These are phyloP conservation scores for Pleurotus pulmonarius DNA, from an alignment of 768 basidiomycete species.

Conservation along the genomic window DNA sequence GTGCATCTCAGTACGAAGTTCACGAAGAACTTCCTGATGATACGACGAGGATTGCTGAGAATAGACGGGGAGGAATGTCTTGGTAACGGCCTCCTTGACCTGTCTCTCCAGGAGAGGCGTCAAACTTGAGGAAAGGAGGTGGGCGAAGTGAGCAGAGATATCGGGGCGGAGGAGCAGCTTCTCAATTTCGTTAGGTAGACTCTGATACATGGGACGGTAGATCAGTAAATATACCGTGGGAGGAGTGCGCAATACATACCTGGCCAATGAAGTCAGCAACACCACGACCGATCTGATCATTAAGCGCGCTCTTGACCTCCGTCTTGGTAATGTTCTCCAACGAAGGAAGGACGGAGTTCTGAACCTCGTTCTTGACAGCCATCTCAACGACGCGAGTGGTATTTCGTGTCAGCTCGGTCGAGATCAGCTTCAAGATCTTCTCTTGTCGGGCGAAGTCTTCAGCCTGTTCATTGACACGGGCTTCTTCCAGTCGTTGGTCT, in stretches of 20 bases:
- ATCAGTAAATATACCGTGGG: neutral
- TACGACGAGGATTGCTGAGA: slow-evolving; percentile 69
- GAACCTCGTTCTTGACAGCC: slow-evolving; percentile 83
- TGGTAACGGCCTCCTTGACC: slow-evolving; percentile 73
- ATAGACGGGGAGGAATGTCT: slow-evolving; percentile 73
- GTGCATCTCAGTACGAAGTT: slow-evolving; percentile 72
- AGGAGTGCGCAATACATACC: slow-evolving; percentile 37
- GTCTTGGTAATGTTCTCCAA: slow-evolving; percentile 78
- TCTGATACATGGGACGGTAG: slow-evolving; percentile 33
- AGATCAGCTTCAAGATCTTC: slow-evolving; percentile 85
- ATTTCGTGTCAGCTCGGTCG: slow-evolving; percentile 81
- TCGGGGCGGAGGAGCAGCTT: slow-evolving; percentile 73
- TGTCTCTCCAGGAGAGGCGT: slow-evolving; percentile 78
- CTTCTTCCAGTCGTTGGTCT: slow-evolving; percentile 86
- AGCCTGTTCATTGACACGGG: slow-evolving; percentile 70
- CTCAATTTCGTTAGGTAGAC: slow-evolving; percentile 75
- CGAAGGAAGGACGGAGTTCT: slow-evolving; percentile 78
- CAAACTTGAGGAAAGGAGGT: slow-evolving; percentile 65
- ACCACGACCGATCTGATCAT: slow-evolving; percentile 73
- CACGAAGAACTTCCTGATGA: slow-evolving; percentile 77
- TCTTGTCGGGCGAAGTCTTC: slow-evolving; percentile 85
- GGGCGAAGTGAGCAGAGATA: slow-evolving; percentile 72
- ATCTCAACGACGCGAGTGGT: slow-evolving; percentile 87
- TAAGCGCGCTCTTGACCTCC: slow-evolving; percentile 76
- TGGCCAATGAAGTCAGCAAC: slow-evolving; percentile 70